Percentiles rank a stretch among this genome's conserved stretches.
Conservation (phyloP, 176 grass and related monocot genomes). For the Triticum aestivum region IWGSC_CS_RefSeq_v2.1 NC_057812.1:146439010-146439509, state of each 20-base stretch:
- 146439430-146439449: slow-evolving; percentile 22
- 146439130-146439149: slow-evolving; percentile 27
- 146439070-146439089: slow-evolving; percentile 1
- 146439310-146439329: slow-evolving; percentile 35
- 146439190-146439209: slow-evolving; percentile 42
- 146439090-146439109: not conserved
- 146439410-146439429: slow-evolving; percentile 37
- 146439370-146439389: slow-evolving; percentile 38
- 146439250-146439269: slow-evolving; percentile 13
- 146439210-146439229: slow-evolving; percentile 34
- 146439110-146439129: slow-evolving; percentile 42
- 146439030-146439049: not conserved
- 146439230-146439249: slow-evolving; percentile 25
- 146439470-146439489: slow-evolving; percentile 33
- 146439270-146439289: slow-evolving; percentile 8
- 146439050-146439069: slow-evolving; percentile 11
- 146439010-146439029: not conserved
- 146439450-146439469: slow-evolving; percentile 30
- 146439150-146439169: slow-evolving; percentile 51
- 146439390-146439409: slow-evolving; percentile 39
- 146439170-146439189: slow-evolving; percentile 32
- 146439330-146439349: slow-evolving; percentile 28
- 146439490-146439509: slow-evolving; percentile 30
- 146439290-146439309: slow-evolving; percentile 22
- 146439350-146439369: slow-evolving; percentile 24